Conservation (phyloP, 805 yeast species). For the Cyberlindnera euphorbiae region DNA sequence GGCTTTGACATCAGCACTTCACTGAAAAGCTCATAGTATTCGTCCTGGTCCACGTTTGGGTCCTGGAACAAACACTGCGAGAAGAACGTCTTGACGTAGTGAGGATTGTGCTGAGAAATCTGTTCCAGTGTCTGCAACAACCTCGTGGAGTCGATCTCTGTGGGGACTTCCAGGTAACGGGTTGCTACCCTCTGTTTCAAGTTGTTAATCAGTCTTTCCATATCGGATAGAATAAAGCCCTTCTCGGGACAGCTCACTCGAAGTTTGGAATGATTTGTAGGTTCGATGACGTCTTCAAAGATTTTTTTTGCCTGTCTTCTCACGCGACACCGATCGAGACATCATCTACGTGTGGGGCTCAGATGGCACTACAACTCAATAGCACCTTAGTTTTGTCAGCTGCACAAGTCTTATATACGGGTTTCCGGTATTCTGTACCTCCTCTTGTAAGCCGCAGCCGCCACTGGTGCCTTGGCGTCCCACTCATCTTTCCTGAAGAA, state of each 20-base stretch:
- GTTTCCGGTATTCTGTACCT: constrained; percentile 7
- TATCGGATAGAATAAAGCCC: too few species aligned
- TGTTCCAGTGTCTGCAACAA: constrained; percentile 19
- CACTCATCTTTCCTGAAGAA: constrained; percentile 5
- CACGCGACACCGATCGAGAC: neutral
- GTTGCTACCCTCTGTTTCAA: constrained; percentile 24
- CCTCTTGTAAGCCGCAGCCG: constrained; percentile 1
- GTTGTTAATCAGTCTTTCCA: constrained; percentile 17
- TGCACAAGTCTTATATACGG: neutral
- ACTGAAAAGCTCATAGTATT: constrained; percentile 30
- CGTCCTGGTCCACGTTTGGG: constrained; percentile 35
- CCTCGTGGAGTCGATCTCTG: constrained; percentile 9
- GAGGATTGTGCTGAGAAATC: constrained; percentile 37
- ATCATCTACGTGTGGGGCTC: too few species aligned
- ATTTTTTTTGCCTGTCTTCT: too few species aligned
- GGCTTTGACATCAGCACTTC: constrained; percentile 24
- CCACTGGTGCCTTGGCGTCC: constrained; percentile 1
- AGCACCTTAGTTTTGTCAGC: too few species aligned
- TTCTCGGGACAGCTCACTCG: neutral
- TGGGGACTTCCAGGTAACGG: constrained; percentile 9
- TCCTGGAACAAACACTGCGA: constrained; percentile 34
- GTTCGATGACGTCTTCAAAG: too few species aligned
- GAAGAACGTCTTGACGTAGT: constrained; percentile 45
- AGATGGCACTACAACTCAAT: too few species aligned
- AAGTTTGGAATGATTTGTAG: too few species aligned